Base-by-base conservation (phyloP, 1,284 basidiomycete species). In the Moesziomyces antarcticus region DNA sequence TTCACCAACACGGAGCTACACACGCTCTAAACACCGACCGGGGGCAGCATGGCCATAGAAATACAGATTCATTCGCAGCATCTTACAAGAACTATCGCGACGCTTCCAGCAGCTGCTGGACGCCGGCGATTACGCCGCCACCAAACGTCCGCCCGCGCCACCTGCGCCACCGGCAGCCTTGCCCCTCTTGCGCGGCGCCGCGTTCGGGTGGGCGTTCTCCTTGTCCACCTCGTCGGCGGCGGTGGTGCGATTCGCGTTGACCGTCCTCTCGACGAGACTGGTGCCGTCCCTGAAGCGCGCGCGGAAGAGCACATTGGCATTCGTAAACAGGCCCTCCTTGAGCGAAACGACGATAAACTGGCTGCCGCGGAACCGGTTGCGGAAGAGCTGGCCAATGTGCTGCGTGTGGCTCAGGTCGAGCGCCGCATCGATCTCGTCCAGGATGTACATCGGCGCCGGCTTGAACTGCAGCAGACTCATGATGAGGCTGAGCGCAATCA, bases 391-490 rank as follows among this genome's bases (percentile, higher is more conserved):
- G 24, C 96, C 96, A 69, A 99, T 97, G 85, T 98, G 93, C 81
- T 97, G 74, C 9, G 96, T 98, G 82, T 98, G 95, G 49, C 93
- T 94, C 22, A 98, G 87, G 86, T 99, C 96, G 46, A 97, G 89
- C 6, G 95, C 95, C 0, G 95, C 94, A 85, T 98, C 94, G 78
- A 99, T 97, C 86, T 99, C 97, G 86, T 99, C 97, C 22, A 99
- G 89, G 82, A 99, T 98, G 85, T 99, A 98, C 93, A 99, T 96
- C 0, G 94, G 97, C n/a, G 96, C 95, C 2, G 96, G 94, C 84
- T 98, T 97, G 89, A 98, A 98, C 85, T 98, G 95, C 37, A 99
- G 89, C 42, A 99, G 88, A 0, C 95, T 92, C 94, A 99, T 96
- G 87, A 99, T 98, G 50, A 99, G 88, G 11, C 94, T 97, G 3